Conservation (phyloP, 805 yeast species). For the Candida andamanensis region DNA sequence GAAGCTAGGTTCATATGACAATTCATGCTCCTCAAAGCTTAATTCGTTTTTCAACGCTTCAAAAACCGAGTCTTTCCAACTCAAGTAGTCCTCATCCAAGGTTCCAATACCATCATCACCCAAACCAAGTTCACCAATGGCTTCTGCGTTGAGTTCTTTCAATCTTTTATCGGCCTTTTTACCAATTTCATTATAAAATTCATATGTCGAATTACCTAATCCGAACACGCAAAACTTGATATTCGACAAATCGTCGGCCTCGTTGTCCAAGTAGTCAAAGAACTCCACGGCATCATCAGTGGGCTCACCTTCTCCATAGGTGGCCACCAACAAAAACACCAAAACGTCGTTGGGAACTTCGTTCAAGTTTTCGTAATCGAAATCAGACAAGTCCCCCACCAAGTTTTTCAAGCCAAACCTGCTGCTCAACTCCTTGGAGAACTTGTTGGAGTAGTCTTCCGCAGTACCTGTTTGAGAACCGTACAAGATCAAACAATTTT, state of each 20-base stretch:
- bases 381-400: slow-evolving; percentile 85
- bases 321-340: slow-evolving; percentile 68
- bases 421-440: slow-evolving; percentile 81
- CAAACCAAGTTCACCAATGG: slow-evolving; percentile 74
- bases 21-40: slow-evolving; percentile 73
- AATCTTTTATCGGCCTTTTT: slow-evolving; percentile 50
- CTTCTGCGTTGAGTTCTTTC: slow-evolving; percentile 61
- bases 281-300: slow-evolving; percentile 90
- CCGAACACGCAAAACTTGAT: slow-evolving; percentile 78
- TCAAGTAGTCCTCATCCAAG: slow-evolving; percentile 88
- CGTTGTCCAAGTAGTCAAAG: slow-evolving; percentile 58
- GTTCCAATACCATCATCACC: slow-evolving; percentile 96
- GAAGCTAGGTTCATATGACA: slow-evolving; percentile 68
- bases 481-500: slow-evolving; percentile 74
- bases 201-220: slow-evolving; percentile 92
- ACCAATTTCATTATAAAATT: slow-evolving; percentile 82
- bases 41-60: slow-evolving; percentile 59
- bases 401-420: slow-evolving; percentile 77
- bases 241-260: slow-evolving; percentile 51
- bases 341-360: slow-evolving; percentile 59
- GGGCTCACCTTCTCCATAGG: slow-evolving; percentile 98
- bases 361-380: slow-evolving; percentile 73
- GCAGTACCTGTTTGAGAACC: slow-evolving; percentile 99
- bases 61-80: slow-evolving; percentile 84
- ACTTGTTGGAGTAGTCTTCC: slow-evolving; percentile 90